Base-by-base conservation (phyloP, 2,329 filamentous ascomycete genomes). In the Cordyceps pruinosa region DNA sequence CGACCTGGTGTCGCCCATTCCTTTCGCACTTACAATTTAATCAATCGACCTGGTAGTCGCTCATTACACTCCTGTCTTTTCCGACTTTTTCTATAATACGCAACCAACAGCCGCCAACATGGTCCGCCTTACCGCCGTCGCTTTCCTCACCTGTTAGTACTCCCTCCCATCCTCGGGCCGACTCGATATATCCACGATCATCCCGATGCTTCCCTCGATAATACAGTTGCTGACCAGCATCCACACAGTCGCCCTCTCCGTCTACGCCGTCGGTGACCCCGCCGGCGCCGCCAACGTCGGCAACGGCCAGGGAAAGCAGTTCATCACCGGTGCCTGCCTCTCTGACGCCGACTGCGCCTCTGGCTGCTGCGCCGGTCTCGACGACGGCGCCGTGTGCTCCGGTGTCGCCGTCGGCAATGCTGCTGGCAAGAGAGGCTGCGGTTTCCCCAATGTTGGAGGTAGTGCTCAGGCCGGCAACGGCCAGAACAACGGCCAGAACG, bases 371-470 rank as follows among this genome's bases (percentile, higher is more conserved):
- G 68, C 67, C 19, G 61, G 53, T 10, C 59, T 62, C 9, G 57
- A 51, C 6, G 60, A 59, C 12, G 61, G 59, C 21, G 67, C 64
- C 34, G 64, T 69, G 42, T 67, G 69, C 66, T 68, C 68, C 10
- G 68, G 60, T 10, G 59, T 57, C 45, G 63, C 59, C 2, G 66
- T 64, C 1, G 61, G 62, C 46, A 64, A 66, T 46, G 61, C 65
- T 47, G 61, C 64, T 21, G 69, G 68, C 57, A 71, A 71, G 63
- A 63, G 63, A 21, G 69, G 70, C 12, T 72, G 70, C 39, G 67
- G 66, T 12, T 71, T 71, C 47, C 12, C 21, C 10, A 44, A 15
- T 21, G 53, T 35, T 13, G 65, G 32, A 9, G 42, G 9, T 23
- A 47, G 9, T 26, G 39, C 28, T 5, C 35, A 17, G 48, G 13